Conservation (phyloP, 2,329 filamentous ascomycete species). For the Colletotrichum coccodes region DNA sequence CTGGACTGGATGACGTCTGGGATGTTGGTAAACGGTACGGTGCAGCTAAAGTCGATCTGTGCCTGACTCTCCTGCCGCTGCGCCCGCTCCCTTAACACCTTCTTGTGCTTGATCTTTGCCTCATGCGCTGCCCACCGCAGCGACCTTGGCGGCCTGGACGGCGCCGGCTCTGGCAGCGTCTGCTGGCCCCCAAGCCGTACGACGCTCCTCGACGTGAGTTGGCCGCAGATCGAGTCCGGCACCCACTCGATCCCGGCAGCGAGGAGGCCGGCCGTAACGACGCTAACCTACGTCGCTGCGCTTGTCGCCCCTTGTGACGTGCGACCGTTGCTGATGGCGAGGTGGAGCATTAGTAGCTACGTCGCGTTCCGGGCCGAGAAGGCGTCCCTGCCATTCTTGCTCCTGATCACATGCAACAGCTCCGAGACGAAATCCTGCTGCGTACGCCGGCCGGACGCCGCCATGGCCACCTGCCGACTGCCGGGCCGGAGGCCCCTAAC, state of each 20-base stretch:
- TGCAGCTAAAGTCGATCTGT: not conserved
- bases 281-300: not conserved
- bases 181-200: not conserved
- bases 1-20: not conserved
- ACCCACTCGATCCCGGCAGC: constrained; percentile 1
- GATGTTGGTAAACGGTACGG: not conserved
- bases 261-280: not conserved
- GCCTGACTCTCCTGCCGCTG: not conserved
- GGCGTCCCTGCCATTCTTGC: not conserved
- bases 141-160: not conserved
- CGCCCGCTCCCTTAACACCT: not conserved
- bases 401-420: not conserved
- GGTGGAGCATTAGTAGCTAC: not conserved
- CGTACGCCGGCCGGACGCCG: not conserved
- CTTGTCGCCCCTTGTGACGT: not conserved
- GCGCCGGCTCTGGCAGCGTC: not conserved
- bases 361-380: not conserved
- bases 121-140: not conserved
- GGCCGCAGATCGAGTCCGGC: not conserved
- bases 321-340: not conserved
- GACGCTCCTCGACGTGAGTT: not conserved
- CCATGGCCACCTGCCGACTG: not conserved
- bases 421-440: not conserved
- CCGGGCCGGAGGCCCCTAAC: not conserved
- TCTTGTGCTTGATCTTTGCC: not conserved